Conservation (phyloP, 148 eudicot species). For the Selenicereus undatus region DNA sequence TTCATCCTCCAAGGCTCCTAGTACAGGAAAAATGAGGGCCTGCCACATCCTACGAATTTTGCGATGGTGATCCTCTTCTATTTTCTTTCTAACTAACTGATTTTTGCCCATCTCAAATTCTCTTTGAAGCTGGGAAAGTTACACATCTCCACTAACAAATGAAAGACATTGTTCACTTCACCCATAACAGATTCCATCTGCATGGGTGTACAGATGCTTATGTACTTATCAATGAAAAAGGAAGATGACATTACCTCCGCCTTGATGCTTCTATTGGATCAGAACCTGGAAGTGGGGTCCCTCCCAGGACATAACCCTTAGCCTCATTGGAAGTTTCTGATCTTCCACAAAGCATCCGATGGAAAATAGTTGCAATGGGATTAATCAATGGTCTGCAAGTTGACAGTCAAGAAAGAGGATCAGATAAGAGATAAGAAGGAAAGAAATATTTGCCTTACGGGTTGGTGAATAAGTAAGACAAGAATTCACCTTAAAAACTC, state of each 20-base stretch:
- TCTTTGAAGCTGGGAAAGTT: neutral
- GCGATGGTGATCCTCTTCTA: neutral
- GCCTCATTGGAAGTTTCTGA: constrained; percentile 48
- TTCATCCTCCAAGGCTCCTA: neutral
- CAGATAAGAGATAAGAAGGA: neutral
- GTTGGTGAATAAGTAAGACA: constrained; percentile 7
- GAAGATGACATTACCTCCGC: constrained; percentile 62
- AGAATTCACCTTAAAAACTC: constrained; percentile 62
- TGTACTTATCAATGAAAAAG: constrained; percentile 8
- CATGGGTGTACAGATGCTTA: neutral
- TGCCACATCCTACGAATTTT: neutral
- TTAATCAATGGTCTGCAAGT: constrained; percentile 71
- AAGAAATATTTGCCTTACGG: neutral
- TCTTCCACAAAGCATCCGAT: constrained; percentile 80
- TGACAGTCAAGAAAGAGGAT: constrained; percentile 15
- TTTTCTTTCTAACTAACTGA: neutral
- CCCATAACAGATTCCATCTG: neutral
- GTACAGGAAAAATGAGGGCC: neutral
- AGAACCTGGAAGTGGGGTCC: constrained; percentile 78
- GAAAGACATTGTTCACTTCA: neutral
- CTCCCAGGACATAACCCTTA: constrained; percentile 55
- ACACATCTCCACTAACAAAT: neutral
- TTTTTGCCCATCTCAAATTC: neutral
- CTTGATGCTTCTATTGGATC: constrained; percentile 91
- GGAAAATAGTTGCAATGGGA: constrained; percentile 79